Evolutionary conservation across 2,329 filamentous ascomycete species (phyloP).

Genomic region (Aspergillus floridensis): DNA sequence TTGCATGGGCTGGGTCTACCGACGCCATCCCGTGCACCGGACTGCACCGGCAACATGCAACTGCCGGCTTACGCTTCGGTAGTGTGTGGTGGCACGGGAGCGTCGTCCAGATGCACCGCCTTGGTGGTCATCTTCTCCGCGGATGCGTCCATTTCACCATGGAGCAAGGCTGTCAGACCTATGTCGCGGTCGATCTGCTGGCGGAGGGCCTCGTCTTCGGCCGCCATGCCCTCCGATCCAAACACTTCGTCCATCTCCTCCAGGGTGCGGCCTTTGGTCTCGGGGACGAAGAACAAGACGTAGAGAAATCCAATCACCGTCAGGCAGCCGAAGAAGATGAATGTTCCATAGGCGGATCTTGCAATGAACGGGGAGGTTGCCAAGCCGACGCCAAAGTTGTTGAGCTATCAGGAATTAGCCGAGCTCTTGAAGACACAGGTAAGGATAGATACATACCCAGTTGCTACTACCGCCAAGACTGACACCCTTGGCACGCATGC

Average conservation of each 20-base stretch:
- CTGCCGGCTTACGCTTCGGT: neutral
- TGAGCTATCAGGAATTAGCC: constrained; percentile 43
- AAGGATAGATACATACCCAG: constrained; percentile 29
- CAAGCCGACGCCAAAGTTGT: constrained; percentile 63
- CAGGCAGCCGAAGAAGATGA: constrained; percentile 65
- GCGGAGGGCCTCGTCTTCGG: constrained; percentile 27
- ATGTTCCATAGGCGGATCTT: constrained; percentile 65
- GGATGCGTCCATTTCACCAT: constrained; percentile 18
- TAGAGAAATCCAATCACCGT: constrained; percentile 28
- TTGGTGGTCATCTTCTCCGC: constrained; percentile 13
- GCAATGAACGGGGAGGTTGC: constrained; percentile 67
- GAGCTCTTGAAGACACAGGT: neutral
- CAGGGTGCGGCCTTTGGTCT: constrained; percentile 38
- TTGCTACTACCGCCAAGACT: constrained; percentile 34
- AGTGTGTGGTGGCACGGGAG: neutral
- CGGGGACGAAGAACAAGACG: constrained; percentile 32
- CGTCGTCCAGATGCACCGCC: constrained; percentile 1
- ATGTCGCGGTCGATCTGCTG: constrained; percentile 30
- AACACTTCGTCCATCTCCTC: constrained; percentile 43
- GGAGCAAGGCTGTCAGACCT: constrained; percentile 28
- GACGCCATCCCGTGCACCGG: neutral
- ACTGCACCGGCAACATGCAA: neutral
- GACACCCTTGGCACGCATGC: constrained; percentile 60
- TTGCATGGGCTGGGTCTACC: neutral
- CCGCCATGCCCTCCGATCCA: constrained; percentile 31